A percentile compares a stretch with the other conserved stretches of the same genome.
Evolutionary conservation across 768 basidiomycete species (phyloP).

Genomic region (Hirschioporus abietinus): DNA sequence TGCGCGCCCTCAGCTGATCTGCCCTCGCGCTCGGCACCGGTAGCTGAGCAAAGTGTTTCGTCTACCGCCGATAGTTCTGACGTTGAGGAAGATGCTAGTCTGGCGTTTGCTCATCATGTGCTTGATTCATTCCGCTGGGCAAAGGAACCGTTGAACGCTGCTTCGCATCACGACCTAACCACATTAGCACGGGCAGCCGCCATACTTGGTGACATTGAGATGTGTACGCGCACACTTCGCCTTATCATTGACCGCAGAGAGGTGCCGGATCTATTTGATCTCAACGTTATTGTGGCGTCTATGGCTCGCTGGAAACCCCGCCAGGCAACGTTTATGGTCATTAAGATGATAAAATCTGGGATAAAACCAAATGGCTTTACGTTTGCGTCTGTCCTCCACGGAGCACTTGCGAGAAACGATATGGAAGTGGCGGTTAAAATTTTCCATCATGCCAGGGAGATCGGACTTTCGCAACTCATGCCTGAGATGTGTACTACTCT

Average conservation of each 20-base stretch:
- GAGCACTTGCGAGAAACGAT: slow-evolving; percentile 44
- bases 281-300: slow-evolving; percentile 56
- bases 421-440: slow-evolving; percentile 38
- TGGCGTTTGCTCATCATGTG: slow-evolving; percentile 40
- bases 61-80: slow-evolving; percentile 5
- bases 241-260: slow-evolving; percentile 43
- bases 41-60: neutral
- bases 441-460: slow-evolving; percentile 32
- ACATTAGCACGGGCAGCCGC: slow-evolving; percentile 60
- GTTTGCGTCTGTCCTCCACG: slow-evolving; percentile 59
- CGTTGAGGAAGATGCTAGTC: slow-evolving; percentile 20
- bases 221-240: slow-evolving; percentile 44
- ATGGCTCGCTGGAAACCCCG: slow-evolving; percentile 45
- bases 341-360: slow-evolving; percentile 43
- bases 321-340: slow-evolving; percentile 41
- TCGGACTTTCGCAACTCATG: slow-evolving; percentile 32
- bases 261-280: slow-evolving; percentile 56
- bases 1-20: slow-evolving; percentile 1
- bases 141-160: slow-evolving; percentile 42
- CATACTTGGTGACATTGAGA: slow-evolving; percentile 41
- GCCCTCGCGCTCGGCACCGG: neutral
- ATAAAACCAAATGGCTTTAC: slow-evolving; percentile 48
- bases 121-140: slow-evolving; percentile 35
- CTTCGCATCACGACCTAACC: slow-evolving; percentile 48
- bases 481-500: slow-evolving; percentile 45